A percentile compares a stretch with the other conserved stretches of the same genome.
Conservation (phyloP, 371 early-diverging fungal genomes). For the Mucor plumbeus region DNA sequence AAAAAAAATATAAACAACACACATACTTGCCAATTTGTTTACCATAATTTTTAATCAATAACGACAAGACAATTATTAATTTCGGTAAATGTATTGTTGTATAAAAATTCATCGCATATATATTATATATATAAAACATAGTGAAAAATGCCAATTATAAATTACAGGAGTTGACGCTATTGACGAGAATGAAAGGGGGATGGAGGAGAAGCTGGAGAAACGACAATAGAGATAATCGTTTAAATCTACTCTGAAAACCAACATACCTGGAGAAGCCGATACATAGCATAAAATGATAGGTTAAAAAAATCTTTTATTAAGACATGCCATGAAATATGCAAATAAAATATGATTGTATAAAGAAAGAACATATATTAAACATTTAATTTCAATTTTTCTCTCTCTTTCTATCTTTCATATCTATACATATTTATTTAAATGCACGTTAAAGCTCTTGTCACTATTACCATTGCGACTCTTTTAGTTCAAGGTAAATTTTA, state of each 20-base stretch:
- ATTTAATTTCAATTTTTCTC: neutral
- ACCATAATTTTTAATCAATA: neutral
- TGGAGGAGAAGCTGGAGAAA: conserved; percentile 4
- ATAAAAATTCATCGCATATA: too few relatives aligned
- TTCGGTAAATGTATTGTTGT: neutral
- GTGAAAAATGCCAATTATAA: too few relatives aligned
- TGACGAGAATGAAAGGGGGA: neutral
- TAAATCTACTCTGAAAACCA: conserved; percentile 3
- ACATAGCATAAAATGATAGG: neutral
- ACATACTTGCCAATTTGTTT: conserved; percentile 5
- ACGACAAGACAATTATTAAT: neutral
- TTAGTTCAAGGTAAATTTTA: conserved; percentile 18
- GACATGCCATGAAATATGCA: conserved; percentile 3
- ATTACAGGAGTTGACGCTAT: neutral
- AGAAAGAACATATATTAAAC: neutral
- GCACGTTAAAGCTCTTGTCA: conserved; percentile 26
- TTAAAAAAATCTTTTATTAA: neutral
- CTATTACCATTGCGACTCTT: conserved; percentile 25
- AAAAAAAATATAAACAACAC: conserved; percentile 3
- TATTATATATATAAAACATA: too few relatives aligned
- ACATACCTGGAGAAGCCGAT: conserved; percentile 2
- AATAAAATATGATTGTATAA: conserved; percentile 1
- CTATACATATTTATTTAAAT: neutral
- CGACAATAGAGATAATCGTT: neutral
- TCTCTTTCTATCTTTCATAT: conserved; percentile 4